phyloP scores from a whole-genome alignment of 129 eudicot species.

The Silybum marianum region DNA sequence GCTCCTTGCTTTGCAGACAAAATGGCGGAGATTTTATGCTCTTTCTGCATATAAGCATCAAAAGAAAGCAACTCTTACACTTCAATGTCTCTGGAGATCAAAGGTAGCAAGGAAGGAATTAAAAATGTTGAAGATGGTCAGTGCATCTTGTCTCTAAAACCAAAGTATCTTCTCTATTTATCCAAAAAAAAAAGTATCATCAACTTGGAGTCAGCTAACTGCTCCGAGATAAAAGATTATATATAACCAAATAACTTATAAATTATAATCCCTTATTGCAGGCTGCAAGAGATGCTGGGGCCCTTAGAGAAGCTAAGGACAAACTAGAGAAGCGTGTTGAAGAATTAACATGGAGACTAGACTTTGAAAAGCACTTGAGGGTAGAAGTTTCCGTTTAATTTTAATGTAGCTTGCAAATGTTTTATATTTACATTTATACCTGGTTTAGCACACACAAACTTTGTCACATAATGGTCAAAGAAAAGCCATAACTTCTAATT shows the following conservation, averaged over 20 bases:
- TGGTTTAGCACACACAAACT: neutral
- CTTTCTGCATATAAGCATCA: conserved; percentile 55
- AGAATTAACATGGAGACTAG: conserved; percentile 94
- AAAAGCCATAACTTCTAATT: no score
- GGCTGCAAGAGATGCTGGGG: conserved; percentile 98
- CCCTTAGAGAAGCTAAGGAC: conserved; percentile 98
- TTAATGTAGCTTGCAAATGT: neutral
- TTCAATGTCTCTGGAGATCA: conserved; percentile 95
- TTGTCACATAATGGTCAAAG: neutral
- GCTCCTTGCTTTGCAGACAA: conserved; percentile 55
- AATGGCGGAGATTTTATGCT: conserved; percentile 82
- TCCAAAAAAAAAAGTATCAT: neutral
- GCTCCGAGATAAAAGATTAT: neutral
- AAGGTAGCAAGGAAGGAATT: conserved; percentile 92
- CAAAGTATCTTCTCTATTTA: neutral
- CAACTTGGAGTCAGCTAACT: conserved; percentile 2
- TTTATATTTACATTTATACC: neutral
- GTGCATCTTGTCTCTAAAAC: conserved; percentile 15
- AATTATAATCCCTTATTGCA: conserved; percentile 37
- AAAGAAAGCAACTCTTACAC: conserved; percentile 69
- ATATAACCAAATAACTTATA: neutral
- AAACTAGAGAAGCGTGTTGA: conserved; percentile 99
- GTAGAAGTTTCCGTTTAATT: conserved; percentile 37
- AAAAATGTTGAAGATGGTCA: conserved; percentile 76
- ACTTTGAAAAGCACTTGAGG: conserved; percentile 85